Evolutionary conservation across 176 grass and related monocot species (phyloP).

Genomic region (Triticum monococcum): DNA sequence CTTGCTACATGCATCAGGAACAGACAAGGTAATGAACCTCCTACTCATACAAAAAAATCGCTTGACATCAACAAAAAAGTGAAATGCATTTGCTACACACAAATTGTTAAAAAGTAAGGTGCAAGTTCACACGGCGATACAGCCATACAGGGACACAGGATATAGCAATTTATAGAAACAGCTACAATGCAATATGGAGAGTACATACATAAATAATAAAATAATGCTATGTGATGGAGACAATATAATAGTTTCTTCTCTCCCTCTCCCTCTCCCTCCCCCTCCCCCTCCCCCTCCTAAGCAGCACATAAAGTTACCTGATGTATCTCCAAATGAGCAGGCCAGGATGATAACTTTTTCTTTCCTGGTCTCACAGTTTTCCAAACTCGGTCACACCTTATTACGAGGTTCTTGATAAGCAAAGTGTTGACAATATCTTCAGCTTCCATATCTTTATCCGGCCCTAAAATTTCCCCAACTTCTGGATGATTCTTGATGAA

Average conservation of each 20-base stretch:
- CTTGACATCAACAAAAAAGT: slow-evolving; percentile 9
- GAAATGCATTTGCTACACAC: background rate
- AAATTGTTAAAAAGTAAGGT: background rate
- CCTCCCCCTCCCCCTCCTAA: background rate
- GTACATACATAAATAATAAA: too few relatives aligned
- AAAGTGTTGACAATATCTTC: slow-evolving; percentile 85
- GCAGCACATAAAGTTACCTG: slow-evolving; percentile 43
- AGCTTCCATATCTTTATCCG: slow-evolving; percentile 79
- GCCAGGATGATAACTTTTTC: slow-evolving; percentile 98
- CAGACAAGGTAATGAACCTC: background rate
- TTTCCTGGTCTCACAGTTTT: slow-evolving; percentile 97
- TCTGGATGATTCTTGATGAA: slow-evolving; percentile 93
- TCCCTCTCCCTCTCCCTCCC: too few relatives aligned
- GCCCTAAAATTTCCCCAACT: slow-evolving; percentile 71
- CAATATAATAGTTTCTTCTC: too few relatives aligned
- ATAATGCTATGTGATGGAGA: too few relatives aligned
- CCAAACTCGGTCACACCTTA: slow-evolving; percentile 90
- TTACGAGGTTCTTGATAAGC: slow-evolving; percentile 70
- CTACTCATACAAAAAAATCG: background rate
- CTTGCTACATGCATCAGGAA: background rate
- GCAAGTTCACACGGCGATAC: background rate
- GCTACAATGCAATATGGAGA: too few relatives aligned
- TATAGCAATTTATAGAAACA: too few relatives aligned
- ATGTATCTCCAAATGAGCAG: slow-evolving; percentile 97
- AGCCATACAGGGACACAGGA: too few relatives aligned